Evolutionary conservation across 2,329 filamentous ascomycete genomes (phyloP).

Genomic region (Penicillium sp.): DNA sequence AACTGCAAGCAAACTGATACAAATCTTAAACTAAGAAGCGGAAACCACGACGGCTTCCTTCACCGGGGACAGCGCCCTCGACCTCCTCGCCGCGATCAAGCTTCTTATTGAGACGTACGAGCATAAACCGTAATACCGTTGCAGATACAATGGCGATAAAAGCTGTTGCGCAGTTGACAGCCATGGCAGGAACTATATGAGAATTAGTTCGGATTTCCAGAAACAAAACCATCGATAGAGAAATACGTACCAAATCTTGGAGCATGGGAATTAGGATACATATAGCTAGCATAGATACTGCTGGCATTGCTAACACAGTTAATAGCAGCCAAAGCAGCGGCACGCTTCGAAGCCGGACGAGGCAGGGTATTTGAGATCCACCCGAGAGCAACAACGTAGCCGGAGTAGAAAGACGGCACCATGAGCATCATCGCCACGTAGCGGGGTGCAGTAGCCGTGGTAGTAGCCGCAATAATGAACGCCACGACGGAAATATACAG

Average conservation of each 20-base stretch:
- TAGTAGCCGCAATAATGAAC: slow-evolving; percentile 67
- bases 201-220: neutral
- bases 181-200: slow-evolving; percentile 57
- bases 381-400: slow-evolving; percentile 65
- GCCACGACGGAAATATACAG: slow-evolving; percentile 60
- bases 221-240: slow-evolving; percentile 39
- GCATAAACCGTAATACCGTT: slow-evolving; percentile 60
- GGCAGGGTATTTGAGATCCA: slow-evolving; percentile 78
- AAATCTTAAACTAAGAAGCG: slow-evolving; percentile 58
- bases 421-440: slow-evolving; percentile 74
- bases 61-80: slow-evolving; percentile 55
- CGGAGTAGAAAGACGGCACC: slow-evolving; percentile 62
- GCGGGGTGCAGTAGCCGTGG: slow-evolving; percentile 58
- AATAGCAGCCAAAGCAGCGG: slow-evolving; percentile 70
- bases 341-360: slow-evolving; percentile 71
- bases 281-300: slow-evolving; percentile 67
- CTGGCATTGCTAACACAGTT: slow-evolving; percentile 69
- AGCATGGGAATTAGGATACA: slow-evolving; percentile 56
- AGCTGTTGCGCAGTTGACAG: slow-evolving; percentile 65
- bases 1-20: too few relatives aligned
- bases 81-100: slow-evolving; percentile 62
- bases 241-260: slow-evolving; percentile 40
- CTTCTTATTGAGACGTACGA: slow-evolving; percentile 66
- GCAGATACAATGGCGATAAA: slow-evolving; percentile 64
- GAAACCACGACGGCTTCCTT: slow-evolving; percentile 61